A percentile compares a stretch with the other conserved stretches of the same genome.
Conservation (phyloP, 108 stramenopile species). For the Cylindrotheca fusiformis region DNA sequence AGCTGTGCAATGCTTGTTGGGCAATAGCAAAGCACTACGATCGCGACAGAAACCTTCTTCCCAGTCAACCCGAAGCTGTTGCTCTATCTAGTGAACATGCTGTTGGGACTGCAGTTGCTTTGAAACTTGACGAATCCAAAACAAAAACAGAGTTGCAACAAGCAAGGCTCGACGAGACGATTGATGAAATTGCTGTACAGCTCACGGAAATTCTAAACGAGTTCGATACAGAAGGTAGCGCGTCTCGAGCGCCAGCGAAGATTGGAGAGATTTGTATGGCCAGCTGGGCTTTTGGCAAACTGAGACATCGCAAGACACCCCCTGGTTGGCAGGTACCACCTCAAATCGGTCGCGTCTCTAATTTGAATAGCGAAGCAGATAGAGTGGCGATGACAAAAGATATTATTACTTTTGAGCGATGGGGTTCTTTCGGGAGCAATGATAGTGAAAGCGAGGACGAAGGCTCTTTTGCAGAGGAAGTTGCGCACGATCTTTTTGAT, state of each 20-base stretch:
- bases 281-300: conserved; percentile 71
- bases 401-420: conserved; percentile 44
- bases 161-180: conserved; percentile 34
- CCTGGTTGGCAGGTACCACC: conserved; percentile 74
- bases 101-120: conserved; percentile 5
- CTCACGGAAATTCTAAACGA: conserved; percentile 27
- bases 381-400: conserved; percentile 3
- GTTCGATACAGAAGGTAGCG: background rate
- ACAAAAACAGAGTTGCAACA: background rate
- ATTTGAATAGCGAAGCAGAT: background rate
- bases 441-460: background rate
- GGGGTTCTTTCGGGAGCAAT: conserved; percentile 13
- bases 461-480: background rate
- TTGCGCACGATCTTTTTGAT: conserved; percentile 50
- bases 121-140: background rate
- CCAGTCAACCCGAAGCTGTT: background rate
- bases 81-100: conserved; percentile 8
- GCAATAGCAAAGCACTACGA: conserved; percentile 73
- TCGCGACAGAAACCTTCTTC: conserved; percentile 38
- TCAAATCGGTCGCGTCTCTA: conserved; percentile 36
- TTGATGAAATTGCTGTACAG: conserved; percentile 57
- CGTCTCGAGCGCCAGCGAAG: background rate
- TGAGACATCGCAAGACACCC: conserved; percentile 51
- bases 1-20: conserved; percentile 75
- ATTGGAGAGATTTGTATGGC: conserved; percentile 76